These are phyloP conservation scores for Cardamine chenopodiifolia DNA, from an alignment of 345 rosid species.

Conservation along the genomic window DNA sequence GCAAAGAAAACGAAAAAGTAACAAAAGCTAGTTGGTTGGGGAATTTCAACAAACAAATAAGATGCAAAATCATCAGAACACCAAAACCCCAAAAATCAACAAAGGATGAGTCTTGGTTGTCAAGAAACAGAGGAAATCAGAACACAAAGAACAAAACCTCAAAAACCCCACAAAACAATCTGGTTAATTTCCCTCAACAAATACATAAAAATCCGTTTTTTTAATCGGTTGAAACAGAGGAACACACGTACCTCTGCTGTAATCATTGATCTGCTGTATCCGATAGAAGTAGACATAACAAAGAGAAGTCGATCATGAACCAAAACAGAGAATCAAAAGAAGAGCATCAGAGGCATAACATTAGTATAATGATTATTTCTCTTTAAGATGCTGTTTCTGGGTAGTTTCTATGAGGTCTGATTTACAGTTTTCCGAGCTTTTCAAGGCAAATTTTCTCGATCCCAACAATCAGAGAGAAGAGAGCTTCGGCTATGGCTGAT, in stretches of 20 bases:
- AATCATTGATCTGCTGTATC: slow-evolving; percentile 29
- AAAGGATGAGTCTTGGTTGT: slow-evolving; percentile 29
- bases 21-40: slow-evolving; percentile 33
- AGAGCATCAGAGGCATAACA: slow-evolving; percentile 20
- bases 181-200: background rate
- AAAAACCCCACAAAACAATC: background rate
- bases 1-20: background rate
- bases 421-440: slow-evolving; percentile 23
- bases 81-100: slow-evolving; percentile 7
- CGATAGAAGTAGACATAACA: background rate
- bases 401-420: slow-evolving; percentile 34
- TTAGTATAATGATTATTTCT: background rate
- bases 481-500: slow-evolving; percentile 35
- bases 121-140: slow-evolving; percentile 33
- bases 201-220: slow-evolving; percentile 1
- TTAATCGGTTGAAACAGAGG: slow-evolving; percentile 20
- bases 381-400: slow-evolving; percentile 33
- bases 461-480: slow-evolving; percentile 33
- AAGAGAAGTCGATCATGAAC: slow-evolving; percentile 12
- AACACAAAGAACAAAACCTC: slow-evolving; percentile 8
- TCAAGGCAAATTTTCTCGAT: slow-evolving; percentile 29
- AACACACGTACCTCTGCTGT: slow-evolving; percentile 18
- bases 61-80: slow-evolving; percentile 24
- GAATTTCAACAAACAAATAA: slow-evolving; percentile 49
- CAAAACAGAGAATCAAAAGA: background rate